These are phyloP conservation scores for Wickerhamomyces subpelliculosus DNA, from an alignment of 805 yeast species.

Conservation along the genomic window DNA sequence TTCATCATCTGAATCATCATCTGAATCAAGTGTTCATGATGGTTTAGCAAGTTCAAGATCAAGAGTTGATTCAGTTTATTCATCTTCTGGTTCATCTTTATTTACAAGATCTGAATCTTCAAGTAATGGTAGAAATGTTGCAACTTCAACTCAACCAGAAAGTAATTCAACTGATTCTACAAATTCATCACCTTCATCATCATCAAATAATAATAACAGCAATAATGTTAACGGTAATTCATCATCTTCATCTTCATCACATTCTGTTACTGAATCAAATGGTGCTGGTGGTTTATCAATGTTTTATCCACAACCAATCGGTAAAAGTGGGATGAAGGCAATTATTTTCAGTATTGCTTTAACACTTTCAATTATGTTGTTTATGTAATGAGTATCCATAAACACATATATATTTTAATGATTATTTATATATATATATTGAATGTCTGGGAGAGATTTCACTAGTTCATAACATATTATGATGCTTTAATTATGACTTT, in stretches of 20 bases:
- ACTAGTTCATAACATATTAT: too few species aligned
- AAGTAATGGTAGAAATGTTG: constrained; percentile 4
- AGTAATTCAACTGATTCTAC: constrained; percentile 3
- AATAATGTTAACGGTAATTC: constrained; percentile 1
- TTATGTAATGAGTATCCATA: too few species aligned
- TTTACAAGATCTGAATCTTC: constrained; percentile 1
- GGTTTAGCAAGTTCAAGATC: constrained; percentile 5
- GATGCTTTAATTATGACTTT: too few species aligned
- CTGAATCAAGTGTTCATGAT: constrained; percentile 4
- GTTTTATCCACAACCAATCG: not conserved
- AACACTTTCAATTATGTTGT: not conserved
- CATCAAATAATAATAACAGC: not conserved
- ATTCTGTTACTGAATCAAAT: constrained; percentile 6
- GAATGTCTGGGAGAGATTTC: too few species aligned
- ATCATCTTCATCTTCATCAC: constrained; percentile 3
- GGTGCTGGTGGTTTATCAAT: constrained; percentile 2
- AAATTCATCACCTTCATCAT: constrained; percentile 5
- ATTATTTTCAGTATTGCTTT: not conserved
- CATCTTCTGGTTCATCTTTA: not conserved
- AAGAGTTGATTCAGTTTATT: constrained; percentile 5
- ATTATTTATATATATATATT: too few species aligned
- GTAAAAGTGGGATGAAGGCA: constrained; percentile 3
- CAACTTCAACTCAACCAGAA: too few species aligned
- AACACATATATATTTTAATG: too few species aligned
- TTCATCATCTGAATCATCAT: constrained; percentile 3